Percentiles rank a stretch among this genome's conserved stretches.
phyloP scores from a whole-genome alignment of 1,284 basidiomycete genomes.

The Testicularia cyperi region DNA sequence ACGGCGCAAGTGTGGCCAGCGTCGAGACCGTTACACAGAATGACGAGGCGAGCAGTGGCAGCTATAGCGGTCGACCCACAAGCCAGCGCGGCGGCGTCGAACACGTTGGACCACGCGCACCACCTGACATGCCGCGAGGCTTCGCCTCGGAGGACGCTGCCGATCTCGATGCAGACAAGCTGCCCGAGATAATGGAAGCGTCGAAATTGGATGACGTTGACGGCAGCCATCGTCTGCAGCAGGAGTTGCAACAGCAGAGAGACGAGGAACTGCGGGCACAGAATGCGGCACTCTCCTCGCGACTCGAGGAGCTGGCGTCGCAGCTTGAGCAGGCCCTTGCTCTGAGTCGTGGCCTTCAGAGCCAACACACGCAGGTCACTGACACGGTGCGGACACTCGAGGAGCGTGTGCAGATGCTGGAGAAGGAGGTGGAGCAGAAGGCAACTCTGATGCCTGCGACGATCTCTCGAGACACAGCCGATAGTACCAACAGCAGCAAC shows the following conservation, averaged over 20 bases:
- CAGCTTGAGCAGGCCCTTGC: conserved; percentile 78
- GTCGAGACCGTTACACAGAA: conserved; percentile 49
- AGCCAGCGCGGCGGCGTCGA: neutral
- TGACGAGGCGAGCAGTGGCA: conserved; percentile 7
- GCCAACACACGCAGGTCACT: conserved; percentile 77
- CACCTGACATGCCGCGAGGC: conserved; percentile 39
- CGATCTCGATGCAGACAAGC: conserved; percentile 4
- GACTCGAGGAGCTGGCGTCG: conserved; percentile 70
- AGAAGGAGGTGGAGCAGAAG: conserved; percentile 55
- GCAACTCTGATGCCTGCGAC: conserved; percentile 1
- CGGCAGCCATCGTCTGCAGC: conserved; percentile 3
- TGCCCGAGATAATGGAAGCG: conserved; percentile 7
- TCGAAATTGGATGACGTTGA: neutral
- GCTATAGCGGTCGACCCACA: neutral
- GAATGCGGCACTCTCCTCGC: conserved; percentile 71
- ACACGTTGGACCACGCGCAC: conserved; percentile 45
- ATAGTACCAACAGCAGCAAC: neutral
- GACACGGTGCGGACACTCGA: conserved; percentile 76
- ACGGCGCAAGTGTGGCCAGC: conserved; percentile 50
- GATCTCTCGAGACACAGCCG: neutral
- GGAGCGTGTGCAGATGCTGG: conserved; percentile 63
- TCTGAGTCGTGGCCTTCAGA: conserved; percentile 73
- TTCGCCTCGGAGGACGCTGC: conserved; percentile 19
- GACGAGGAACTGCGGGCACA: conserved; percentile 62
- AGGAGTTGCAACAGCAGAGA: conserved; percentile 12